Evolutionary conservation across 106 monocot genomes (phyloP), one percentile per base, ranked within the genome.

Genomic region (Posidonia australis): DNA sequence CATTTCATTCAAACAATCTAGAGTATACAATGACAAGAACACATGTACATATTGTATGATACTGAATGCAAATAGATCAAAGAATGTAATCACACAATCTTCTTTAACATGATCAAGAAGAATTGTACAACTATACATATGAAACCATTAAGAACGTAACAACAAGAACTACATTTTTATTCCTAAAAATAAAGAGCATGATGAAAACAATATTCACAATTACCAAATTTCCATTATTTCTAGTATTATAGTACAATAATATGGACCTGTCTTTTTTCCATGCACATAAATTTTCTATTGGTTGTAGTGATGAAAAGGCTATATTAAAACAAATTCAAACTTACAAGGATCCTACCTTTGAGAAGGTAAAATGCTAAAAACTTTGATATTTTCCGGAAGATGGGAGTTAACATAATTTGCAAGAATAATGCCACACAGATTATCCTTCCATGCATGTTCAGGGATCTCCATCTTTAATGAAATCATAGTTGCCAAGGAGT

Each of bases 401-500:
- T 90, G 60, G 67, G 71, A 74, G 55, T 96, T 96, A 19, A 90
- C 72, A 76, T 66, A 84, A 74, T 79, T 84, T 49, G 90, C 90
- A 77, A 90, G 82, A 69, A 29, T 6, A 47, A 69, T 84, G 30
- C 94, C 90, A 59, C 46, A 27, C 78, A 78, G 78, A 82, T 96
- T 90, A 28, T 83, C 69, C 44, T 77, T 71, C 94, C 94, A 96
- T 72, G 94, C 94, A 77, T 72, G 5, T 29, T 76, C 80, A 76
- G 94, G 90, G 49, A 96, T 96, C 67, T 96, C 94, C 86, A 96
- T 84, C 77, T 96, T 90, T 66, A 96, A 72, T 13, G 90, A 80
- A 54, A 96, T 87, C 76, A 84, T 87, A 41, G 94, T 96, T 52
- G 94, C 86, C 80, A 96, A 80, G 10, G 94, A 96, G 82, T 96